phyloP scores from a whole-genome alignment of 1,284 basidiomycete species.

The Phellopilus nigrolimitatus region DNA sequence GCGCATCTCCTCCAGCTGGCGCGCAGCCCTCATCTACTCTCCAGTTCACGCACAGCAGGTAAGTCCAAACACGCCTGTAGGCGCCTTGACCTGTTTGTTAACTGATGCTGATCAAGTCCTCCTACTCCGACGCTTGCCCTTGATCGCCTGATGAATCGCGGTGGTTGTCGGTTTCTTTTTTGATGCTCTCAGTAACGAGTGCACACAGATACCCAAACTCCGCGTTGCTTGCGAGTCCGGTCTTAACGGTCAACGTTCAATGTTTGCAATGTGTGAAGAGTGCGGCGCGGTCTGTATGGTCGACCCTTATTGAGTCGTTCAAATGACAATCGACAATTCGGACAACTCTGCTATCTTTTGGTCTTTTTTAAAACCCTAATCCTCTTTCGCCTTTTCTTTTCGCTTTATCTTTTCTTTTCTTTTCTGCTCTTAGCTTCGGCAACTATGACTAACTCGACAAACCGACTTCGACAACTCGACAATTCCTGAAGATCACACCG shows the following conservation, averaged over 20 bases:
- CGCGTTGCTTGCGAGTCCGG: conserved; percentile 61
- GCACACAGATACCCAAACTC: conserved; percentile 74
- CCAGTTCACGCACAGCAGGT: conserved; percentile 65
- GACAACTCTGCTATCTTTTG: conserved; percentile 3
- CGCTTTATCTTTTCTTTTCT: conserved; percentile 7
- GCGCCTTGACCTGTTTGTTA: conserved; percentile 1
- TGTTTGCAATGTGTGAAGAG: conserved; percentile 84
- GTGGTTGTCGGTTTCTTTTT: conserved; percentile 13
- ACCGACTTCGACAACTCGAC: background rate
- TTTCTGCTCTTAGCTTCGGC: conserved; percentile 5
- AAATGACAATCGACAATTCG: background rate
- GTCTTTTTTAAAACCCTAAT: conserved; percentile 13
- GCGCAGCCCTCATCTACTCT: conserved; percentile 55
- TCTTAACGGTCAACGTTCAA: conserved; percentile 58
- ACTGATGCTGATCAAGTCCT: conserved; percentile 15
- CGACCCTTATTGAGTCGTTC: conserved; percentile 43
- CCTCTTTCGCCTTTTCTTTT: conserved; percentile 12
- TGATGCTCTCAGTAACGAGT: conserved; percentile 44
- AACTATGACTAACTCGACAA: conserved; percentile 11
- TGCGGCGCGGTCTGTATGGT: conserved; percentile 85
- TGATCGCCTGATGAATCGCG: conserved; percentile 7
- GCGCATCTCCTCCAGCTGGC: conserved; percentile 35
- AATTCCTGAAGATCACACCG: too few species aligned
- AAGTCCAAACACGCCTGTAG: conserved; percentile 29
- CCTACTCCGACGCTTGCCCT: conserved; percentile 23